Evolutionary conservation across 768 basidiomycete genomes (phyloP).

Genomic region (Leccinum variicolor): DNA sequence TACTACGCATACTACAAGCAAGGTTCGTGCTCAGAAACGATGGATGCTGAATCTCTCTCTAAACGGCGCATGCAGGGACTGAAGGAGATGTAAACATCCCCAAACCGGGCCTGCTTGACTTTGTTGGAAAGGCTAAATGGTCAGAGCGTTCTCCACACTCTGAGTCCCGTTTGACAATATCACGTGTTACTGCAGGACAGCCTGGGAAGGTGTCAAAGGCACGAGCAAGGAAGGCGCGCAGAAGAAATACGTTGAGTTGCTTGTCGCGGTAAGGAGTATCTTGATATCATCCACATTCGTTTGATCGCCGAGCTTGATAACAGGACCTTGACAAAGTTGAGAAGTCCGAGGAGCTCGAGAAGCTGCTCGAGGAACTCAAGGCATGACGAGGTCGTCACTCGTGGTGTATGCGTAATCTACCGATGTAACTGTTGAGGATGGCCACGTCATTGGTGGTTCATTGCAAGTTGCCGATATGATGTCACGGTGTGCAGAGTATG

Average conservation of each 20-base stretch:
- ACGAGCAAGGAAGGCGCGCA: constrained; percentile 68
- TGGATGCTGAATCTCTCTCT: not conserved
- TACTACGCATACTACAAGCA: constrained; percentile 97
- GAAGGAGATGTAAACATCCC: constrained; percentile 66
- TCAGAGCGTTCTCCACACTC: constrained; percentile 28
- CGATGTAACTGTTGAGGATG: not conserved
- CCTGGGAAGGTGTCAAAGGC: constrained; percentile 78
- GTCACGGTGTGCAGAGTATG: constrained; percentile 7
- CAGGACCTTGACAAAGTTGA: constrained; percentile 54
- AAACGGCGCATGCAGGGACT: constrained; percentile 49
- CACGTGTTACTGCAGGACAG: constrained; percentile 56
- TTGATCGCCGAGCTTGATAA: constrained; percentile 6
- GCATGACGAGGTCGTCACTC: constrained; percentile 27
- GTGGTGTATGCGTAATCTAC: constrained; percentile 1
- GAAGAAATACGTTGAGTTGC: constrained; percentile 69
- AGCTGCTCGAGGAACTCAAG: constrained; percentile 58
- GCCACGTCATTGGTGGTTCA: constrained; percentile 1
- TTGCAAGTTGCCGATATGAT: not conserved
- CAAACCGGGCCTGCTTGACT: constrained; percentile 78
- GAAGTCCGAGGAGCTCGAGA: constrained; percentile 49
- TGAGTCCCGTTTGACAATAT: not conserved
- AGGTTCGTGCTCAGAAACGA: constrained; percentile 42
- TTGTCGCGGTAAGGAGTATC: constrained; percentile 54
- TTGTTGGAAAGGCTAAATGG: constrained; percentile 90
- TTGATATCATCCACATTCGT: not conserved